These are phyloP conservation scores for Stephanocyclus meneghinianus DNA, from an alignment of 352 stramenopile species.

Conservation along the genomic window DNA sequence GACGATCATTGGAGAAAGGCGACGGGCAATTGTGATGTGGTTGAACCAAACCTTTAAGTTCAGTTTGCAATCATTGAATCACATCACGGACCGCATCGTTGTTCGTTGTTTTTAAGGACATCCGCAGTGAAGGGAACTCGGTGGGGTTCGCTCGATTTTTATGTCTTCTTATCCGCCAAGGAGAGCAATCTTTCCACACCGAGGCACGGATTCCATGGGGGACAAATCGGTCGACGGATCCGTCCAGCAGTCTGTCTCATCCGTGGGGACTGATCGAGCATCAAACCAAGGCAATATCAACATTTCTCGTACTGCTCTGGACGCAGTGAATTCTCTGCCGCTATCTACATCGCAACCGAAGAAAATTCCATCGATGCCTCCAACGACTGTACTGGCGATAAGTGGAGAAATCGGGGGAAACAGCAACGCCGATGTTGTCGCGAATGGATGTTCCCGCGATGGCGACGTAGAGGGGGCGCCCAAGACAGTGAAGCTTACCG, in stretches of 20 bases:
- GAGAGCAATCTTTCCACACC: not conserved
- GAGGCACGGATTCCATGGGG: not conserved
- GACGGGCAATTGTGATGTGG: too few species aligned
- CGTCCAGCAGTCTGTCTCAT: slow-evolving; percentile 25
- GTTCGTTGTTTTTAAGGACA: too few species aligned
- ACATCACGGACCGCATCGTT: too few species aligned
- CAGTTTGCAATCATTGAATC: too few species aligned
- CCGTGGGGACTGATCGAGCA: slow-evolving; percentile 43
- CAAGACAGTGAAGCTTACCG: not conserved
- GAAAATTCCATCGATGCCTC: not conserved
- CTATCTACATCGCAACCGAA: not conserved
- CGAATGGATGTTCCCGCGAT: not conserved
- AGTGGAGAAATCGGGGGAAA: not conserved
- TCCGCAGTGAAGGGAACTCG: too few species aligned
- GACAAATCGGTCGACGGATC: not conserved
- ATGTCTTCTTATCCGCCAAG: not conserved
- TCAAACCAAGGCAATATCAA: slow-evolving; percentile 24
- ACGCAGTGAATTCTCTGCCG: too few species aligned
- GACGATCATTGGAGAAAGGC: too few species aligned
- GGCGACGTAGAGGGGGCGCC: not conserved
- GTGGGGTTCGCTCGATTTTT: not conserved
- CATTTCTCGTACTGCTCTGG: too few species aligned
- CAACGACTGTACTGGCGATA: not conserved
- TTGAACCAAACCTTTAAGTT: too few species aligned
- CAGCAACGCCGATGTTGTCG: not conserved